Evolutionary conservation across 768 basidiomycete species (phyloP), one percentile per base, ranked within the genome.

Genomic region (Strobilomyces dryophilus): DNA sequence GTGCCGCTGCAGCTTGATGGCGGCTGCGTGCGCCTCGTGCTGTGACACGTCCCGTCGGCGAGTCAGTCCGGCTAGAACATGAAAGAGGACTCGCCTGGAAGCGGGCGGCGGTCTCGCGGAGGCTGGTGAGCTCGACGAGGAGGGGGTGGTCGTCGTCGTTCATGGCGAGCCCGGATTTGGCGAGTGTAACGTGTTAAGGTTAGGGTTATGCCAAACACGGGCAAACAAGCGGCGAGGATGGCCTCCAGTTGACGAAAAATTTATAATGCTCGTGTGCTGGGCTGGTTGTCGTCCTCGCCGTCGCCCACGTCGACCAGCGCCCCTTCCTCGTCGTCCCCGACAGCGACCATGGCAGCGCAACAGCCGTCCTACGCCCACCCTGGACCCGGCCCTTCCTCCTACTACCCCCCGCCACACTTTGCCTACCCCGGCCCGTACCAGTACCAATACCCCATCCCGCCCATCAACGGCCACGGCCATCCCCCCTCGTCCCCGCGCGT

Each of bases 1-100:
- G 50, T 82, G 78, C 39, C 79, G 73, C 56, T 88, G 87, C 3
- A 90, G 76, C 60, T 82, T 87, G 39, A 87, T 68, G 4, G 85
- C 77, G n/a, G 82, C 74, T 31, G 71, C 62, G 60, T 87, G 81
- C 5, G 85, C 80, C 70, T 89, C 87, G 67, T 88, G 82, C 88
- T 89, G 21, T 2, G 24, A 20, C 10, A 9, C 27, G 4, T 17
- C n/a, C n/a, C n/a, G n/a, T 52, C 12, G 24, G 32, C 21, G 6
- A 21, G 37, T 47, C 9, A 14, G 43, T 18, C 4, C 10, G 2
- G 24, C 5, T 8, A n/a, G 24, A 5, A 8, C 10, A 24, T 24
- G 5, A 0, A 8, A 2, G 0, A 1, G 6, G 1, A 62, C 32
- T 66, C 66, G 76, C 80, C 77, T 82, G 81, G 54, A 79, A 80